phyloP scores from a whole-genome alignment of 192 early-diverging fungal genomes.

The Lobosporangium transversale region DNA sequence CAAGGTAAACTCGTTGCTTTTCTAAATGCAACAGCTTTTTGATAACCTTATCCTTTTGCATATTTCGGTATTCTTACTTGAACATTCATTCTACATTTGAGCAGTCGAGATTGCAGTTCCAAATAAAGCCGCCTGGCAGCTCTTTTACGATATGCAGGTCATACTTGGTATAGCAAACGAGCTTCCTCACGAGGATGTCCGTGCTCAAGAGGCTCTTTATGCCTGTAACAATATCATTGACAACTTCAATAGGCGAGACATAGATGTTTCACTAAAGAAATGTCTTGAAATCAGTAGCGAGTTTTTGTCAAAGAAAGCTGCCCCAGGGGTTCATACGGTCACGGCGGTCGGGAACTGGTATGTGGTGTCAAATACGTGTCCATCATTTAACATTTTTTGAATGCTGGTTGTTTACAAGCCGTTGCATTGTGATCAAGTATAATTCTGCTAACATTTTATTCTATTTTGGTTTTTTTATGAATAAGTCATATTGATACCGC shows the following conservation, averaged over 20 bases:
- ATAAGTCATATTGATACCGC: slow-evolving; percentile 73
- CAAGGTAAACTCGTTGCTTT: no score
- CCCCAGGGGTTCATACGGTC: slow-evolving; percentile 75
- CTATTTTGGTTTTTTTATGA: slow-evolving; percentile 22
- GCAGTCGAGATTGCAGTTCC: slow-evolving; percentile 76
- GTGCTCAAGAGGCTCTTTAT: slow-evolving; percentile 82
- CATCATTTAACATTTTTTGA: neutral
- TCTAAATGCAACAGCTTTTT: no score
- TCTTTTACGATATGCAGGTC: slow-evolving; percentile 83
- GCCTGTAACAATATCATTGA: slow-evolving; percentile 87
- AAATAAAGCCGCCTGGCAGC: slow-evolving; percentile 73
- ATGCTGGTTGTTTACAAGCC: slow-evolving; percentile 60
- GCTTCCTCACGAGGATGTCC: slow-evolving; percentile 73
- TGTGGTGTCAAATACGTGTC: no score
- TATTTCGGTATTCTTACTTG: no score
- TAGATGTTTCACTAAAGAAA: slow-evolving; percentile 27
- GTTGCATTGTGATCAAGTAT: slow-evolving; percentile 5
- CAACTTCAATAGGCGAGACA: slow-evolving; percentile 53
- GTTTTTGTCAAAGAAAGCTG: slow-evolving; percentile 75
- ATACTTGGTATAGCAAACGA: slow-evolving; percentile 77
- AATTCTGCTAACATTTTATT: slow-evolving; percentile 27
- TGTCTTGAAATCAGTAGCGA: slow-evolving; percentile 61
- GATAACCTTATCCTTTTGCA: no score
- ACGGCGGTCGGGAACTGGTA: slow-evolving; percentile 91
- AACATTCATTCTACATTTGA: no score